phyloP scores from a whole-genome alignment of 768 basidiomycete species.

The Leccinellum rugosiceps region DNA sequence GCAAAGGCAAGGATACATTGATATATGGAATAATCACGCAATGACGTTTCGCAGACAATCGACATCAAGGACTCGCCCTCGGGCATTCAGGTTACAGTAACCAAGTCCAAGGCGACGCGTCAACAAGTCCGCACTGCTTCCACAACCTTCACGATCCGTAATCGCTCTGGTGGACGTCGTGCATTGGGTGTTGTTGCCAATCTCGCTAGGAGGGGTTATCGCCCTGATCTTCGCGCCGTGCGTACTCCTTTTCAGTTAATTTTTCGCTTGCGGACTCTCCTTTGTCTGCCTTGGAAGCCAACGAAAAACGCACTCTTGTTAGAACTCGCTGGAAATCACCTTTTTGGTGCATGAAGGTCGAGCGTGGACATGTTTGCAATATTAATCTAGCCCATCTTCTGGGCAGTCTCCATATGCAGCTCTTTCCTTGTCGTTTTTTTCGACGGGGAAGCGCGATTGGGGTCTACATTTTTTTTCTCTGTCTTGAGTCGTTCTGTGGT shows the following conservation, averaged over 20 bases:
- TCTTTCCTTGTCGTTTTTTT: conserved; percentile 19
- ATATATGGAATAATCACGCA: neutral
- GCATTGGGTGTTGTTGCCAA: conserved; percentile 61
- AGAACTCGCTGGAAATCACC: conserved; percentile 83
- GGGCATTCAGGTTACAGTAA: conserved; percentile 59
- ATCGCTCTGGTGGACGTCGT: conserved; percentile 69
- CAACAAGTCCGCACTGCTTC: conserved; percentile 46
- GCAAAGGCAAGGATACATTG: conserved; percentile 50
- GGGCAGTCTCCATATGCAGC: conserved; percentile 20
- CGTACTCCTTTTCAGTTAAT: conserved; percentile 33
- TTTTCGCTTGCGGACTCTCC: neutral
- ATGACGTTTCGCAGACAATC: conserved; percentile 50
- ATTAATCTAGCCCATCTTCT: conserved; percentile 35
- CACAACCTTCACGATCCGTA: conserved; percentile 54
- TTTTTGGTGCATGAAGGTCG: conserved; percentile 69
- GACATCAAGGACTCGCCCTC: conserved; percentile 53
- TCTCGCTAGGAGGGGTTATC: conserved; percentile 64
- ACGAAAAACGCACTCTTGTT: conserved; percentile 68
- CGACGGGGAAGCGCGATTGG: conserved; percentile 32
- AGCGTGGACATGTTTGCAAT: conserved; percentile 95
- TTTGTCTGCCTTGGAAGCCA: neutral
- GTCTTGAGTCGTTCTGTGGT: conserved; percentile 40
- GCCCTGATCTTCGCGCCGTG: conserved; percentile 75
- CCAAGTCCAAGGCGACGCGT: conserved; percentile 60
- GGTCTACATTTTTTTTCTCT: conserved; percentile 18